Evolutionary conservation across 2,329 filamentous ascomycete genomes (phyloP), one percentile per base, ranked within the genome.

Genomic region (Penicillium sp.): DNA sequence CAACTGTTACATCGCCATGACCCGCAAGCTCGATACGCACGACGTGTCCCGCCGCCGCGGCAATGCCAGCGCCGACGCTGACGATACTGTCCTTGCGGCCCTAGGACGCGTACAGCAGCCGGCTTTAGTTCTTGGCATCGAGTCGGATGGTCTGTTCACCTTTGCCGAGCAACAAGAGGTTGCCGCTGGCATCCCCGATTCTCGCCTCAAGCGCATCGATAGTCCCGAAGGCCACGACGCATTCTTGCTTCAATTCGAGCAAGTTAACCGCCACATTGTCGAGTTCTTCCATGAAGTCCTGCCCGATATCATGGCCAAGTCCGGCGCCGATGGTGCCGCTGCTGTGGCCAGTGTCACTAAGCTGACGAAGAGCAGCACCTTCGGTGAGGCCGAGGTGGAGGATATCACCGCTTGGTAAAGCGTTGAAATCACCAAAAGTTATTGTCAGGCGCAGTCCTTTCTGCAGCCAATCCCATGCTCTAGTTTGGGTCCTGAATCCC

Each of bases 1-100:
- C 68, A 99, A 99, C 75, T 99, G 94, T 78, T 99, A 99, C 78
- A 97, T 99, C 66, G 92, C 94, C 65, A 97, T 99, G 75, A 97
- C 94, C 5, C 89, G 94, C 68, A 99, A 99, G 76, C 84, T 99
- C 16, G 94, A 99, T 72, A 97, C 94, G 0, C 94, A 99, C 75
- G 94, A 99, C 72, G 86, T 99, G 27, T 95, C 92, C 15, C 85
- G 92, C 27, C 85, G 87, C 70, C 88, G 93, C 5, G 79, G 77
- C 19, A 67, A 74, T 21, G 65, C 72, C 11, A 73, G 72, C 34
- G 78, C 69, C 2, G 58, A 72, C 27, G 79, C 67, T 1, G 59
- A 65, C 9, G 72, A 75, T 15, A 70, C 83, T 27, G 86, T 96
- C 33, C 82, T 84, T 27, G 86, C 91, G 58, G 93, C 93, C 0